phyloP scores from a whole-genome alignment of 2,329 filamentous ascomycete genomes.

The Colletotrichum chrysophilum region DNA sequence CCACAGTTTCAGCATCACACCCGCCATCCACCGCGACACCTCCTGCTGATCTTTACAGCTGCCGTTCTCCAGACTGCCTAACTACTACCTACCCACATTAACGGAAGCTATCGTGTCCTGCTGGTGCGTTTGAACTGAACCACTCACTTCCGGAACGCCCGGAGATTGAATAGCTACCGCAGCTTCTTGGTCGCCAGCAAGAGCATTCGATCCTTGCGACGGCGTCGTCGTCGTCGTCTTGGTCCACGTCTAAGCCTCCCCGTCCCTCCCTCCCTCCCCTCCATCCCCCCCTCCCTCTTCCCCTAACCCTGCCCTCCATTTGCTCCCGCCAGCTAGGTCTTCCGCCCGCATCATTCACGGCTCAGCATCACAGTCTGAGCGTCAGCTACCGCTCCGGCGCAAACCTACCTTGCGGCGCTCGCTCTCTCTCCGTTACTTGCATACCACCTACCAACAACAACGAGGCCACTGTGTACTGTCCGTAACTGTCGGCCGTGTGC shows the following conservation, averaged over 20 bases:
- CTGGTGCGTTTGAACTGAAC: background rate
- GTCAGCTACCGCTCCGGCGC: background rate
- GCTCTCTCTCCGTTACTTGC: background rate
- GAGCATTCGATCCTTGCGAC: background rate
- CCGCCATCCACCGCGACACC: background rate
- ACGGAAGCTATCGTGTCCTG: background rate
- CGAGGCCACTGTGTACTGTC: background rate
- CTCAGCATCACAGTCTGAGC: background rate
- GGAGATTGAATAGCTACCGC: background rate
- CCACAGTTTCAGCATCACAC: background rate
- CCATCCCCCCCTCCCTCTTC: background rate
- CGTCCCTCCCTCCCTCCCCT: background rate
- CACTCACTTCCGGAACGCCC: slow-evolving; percentile 1
- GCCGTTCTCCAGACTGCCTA: background rate
- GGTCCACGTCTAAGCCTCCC: background rate
- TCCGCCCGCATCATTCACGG: background rate
- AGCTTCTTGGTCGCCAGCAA: background rate
- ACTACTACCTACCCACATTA: background rate
- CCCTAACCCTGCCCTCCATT: background rate
- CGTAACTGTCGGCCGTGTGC: background rate
- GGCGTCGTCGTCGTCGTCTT: background rate
- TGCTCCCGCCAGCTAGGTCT: background rate
- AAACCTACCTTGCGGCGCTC: background rate
- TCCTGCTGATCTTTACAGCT: background rate
- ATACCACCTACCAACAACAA: background rate